Evolutionary conservation across 1,139 yeast genomes (phyloP), one percentile per base, ranked within the genome.

Genomic region (Zygosaccharomyces pseudobailii): DNA sequence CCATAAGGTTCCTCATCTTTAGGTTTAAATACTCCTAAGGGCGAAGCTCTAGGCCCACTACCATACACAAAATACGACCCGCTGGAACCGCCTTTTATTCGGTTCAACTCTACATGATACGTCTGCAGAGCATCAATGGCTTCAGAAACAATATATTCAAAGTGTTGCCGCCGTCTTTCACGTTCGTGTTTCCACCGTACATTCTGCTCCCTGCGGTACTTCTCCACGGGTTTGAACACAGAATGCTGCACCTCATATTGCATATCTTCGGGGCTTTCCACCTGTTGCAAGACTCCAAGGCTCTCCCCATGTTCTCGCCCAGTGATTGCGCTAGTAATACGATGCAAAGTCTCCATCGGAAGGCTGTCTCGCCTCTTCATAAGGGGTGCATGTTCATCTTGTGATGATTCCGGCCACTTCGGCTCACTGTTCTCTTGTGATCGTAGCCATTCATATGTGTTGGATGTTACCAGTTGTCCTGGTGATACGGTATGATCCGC

Each of bases 1-100:
- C 90, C 92, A 59, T 84, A 84, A 0, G 90, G 92, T 55, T 84
- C 90, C 63, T 84, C 92, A 63, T 84, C 88, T 59, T 83, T 83
- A 5, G 92, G 92, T 61, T 84, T 84, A 70, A 84, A 84, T 3
- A 84, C 82, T 0, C 84, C 90, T 5, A 74, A 75, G 2, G 56
- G 57, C 5, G 36, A 27, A 8, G 36, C 32, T 13, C 22, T 47
- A 13, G 41, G 36, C 13, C 38, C 43, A 19, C 67, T 52, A 43
- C 71, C 69, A 47, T 70, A 72, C 3, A 83, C 70, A 60, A 84
- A 84, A 58, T 84, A 84, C 47, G 86, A 79, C 1, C 92, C 90
- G 0, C 87, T 80, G 3, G 87, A 80, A 0, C 92, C 92, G 22
- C 79, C 75, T 7, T 80, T 61, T 5, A 83, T 83, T 48, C 86